Percentiles rank a stretch among this genome's conserved stretches.
Evolutionary conservation across 163 green algal genomes (phyloP).

Genomic region (Scenedesmus sp.): DNA sequence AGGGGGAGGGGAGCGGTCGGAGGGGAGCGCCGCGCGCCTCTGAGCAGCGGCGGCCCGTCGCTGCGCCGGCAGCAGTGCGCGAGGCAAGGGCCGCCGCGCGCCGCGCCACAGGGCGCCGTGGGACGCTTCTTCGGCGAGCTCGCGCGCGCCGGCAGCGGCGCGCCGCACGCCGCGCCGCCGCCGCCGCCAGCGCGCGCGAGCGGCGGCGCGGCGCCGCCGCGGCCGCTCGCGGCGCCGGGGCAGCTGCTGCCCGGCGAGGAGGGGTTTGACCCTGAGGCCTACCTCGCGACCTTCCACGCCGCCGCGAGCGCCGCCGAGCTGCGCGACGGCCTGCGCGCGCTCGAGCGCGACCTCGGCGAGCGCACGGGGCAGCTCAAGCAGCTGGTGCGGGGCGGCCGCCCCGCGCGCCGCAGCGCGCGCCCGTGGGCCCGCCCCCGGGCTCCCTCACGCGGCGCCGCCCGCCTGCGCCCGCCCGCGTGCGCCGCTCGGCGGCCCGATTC

Average conservation of each 20-base stretch:
- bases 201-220: neutral
- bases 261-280: conserved; percentile 55
- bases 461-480: neutral
- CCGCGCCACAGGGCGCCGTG: conserved; percentile 30
- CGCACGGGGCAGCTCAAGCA: conserved; percentile 84
- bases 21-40: too few relatives aligned
- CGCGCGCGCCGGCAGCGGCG: neutral
- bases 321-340: conserved; percentile 49
- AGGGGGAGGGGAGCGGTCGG: too few relatives aligned
- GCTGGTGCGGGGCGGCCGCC: conserved; percentile 57
- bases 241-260: conserved; percentile 51
- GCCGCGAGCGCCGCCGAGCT: conserved; percentile 59
- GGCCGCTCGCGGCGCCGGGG: too few relatives aligned
- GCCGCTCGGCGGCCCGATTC: neutral
- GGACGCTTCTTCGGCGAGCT: conserved; percentile 44
- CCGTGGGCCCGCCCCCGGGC: too few relatives aligned
- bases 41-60: too few relatives aligned
- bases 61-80: too few relatives aligned
- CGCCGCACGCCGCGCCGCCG: neutral
- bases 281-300: conserved; percentile 56
- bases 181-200: neutral
- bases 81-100: too few relatives aligned
- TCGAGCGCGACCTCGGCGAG: conserved; percentile 71
- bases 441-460: neutral
- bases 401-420: neutral